Evolutionary conservation across 768 basidiomycete species (phyloP), one percentile per base, ranked within the genome.

Genomic region (Tulasnella sp.): DNA sequence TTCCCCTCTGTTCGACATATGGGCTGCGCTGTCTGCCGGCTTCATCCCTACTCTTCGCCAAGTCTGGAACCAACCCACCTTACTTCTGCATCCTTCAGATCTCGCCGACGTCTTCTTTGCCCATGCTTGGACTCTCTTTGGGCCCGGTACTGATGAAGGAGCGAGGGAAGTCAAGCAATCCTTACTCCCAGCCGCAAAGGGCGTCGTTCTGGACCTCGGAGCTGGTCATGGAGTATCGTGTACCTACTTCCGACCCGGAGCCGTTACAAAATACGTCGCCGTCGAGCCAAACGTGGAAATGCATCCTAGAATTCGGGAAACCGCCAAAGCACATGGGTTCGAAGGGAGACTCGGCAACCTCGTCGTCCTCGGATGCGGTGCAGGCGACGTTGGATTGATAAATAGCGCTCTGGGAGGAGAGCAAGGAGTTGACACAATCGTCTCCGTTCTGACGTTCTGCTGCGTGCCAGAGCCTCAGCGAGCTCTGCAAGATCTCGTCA

Each of bases 201-300:
- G 90, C 1, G 80, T 85, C 2, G 87, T 91, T 0, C 82, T 91
- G 29, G 90, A 91, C 72, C 72, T 90, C 19, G 89, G 89, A 3
- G 88, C 89, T 76, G 89, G 89, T 0, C 82, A 86, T 72, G 90
- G 91, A 0, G 89, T 90, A 76, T 86, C 84, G 0, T 79, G 84
- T 14, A 81, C 81, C 36, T 91, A 92, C 75, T 83, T 93, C 29
- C 84, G 90, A 71, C 80, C 77, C 36, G 73, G 76, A 1, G 81
- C 79, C 35, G 87, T 91, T 22, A 84, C 85, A 1, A 86, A 82
- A 77, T 91, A 92, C 75, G 80, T 91, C 64, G 90, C 90, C 1
- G 78, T 92, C 5, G 90, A 92, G 76, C 90, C 91, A 6, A 92
- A 91, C 75, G 69, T 74, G 5, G 78, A 81, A 69, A 90, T 91